phyloP scores from a whole-genome alignment of 805 yeast genomes.

The Saccharomyces cerevisiae region DNA sequence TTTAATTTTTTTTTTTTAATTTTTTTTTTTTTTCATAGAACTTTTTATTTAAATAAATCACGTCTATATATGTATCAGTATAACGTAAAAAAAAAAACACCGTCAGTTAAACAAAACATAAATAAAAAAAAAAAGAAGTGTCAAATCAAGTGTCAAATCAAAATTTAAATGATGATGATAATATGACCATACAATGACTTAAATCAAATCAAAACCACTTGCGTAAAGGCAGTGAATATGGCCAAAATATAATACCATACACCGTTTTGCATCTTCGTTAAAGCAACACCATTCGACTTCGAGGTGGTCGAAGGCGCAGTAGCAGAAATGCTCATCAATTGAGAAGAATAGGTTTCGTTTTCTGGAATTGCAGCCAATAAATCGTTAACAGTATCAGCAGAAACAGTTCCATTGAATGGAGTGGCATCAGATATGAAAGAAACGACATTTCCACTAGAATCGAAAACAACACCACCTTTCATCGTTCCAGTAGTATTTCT shows the following conservation, averaged over 20 bases:
- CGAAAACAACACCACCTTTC: slow-evolving; percentile 69
- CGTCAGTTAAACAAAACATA: not conserved
- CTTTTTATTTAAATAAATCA: not conserved
- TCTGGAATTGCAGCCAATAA: slow-evolving; percentile 37
- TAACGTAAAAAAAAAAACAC: not conserved
- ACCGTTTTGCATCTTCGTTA: slow-evolving; percentile 12
- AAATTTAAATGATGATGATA: not conserved
- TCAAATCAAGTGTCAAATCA: no score
- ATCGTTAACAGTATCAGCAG: slow-evolving; percentile 35
- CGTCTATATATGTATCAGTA: not conserved
- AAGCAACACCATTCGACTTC: slow-evolving; percentile 19
- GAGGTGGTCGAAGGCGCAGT: slow-evolving; percentile 30
- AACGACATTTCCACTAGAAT: slow-evolving; percentile 49
- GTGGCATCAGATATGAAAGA: slow-evolving; percentile 53
- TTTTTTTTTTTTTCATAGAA: not conserved
- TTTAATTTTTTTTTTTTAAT: not conserved
- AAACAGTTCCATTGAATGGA: slow-evolving; percentile 38
- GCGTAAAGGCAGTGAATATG: slow-evolving; percentile 16
- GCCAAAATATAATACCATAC: slow-evolving; percentile 25
- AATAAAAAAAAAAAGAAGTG: not conserved
- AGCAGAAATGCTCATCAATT: slow-evolving; percentile 31
- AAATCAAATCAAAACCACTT: slow-evolving; percentile 14
- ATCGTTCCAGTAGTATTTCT: slow-evolving; percentile 45
- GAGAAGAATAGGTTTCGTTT: slow-evolving; percentile 24
- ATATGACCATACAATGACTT: not conserved